Base-by-base conservation (phyloP, 345 rosid species). In the Populus deltoides region DNA sequence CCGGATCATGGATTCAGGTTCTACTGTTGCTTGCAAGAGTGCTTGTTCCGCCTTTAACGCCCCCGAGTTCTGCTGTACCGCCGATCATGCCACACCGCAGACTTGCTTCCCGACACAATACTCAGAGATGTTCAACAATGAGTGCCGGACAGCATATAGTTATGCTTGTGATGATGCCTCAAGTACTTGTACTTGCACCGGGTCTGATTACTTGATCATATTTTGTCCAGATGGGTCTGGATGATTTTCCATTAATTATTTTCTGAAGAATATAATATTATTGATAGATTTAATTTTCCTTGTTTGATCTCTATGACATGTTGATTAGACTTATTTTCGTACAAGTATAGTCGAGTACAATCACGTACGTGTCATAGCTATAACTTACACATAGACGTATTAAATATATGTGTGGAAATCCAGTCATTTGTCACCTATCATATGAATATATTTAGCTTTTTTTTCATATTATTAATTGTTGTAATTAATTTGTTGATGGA, bases 141-240 rank as follows among this genome's bases (percentile, higher is more conserved):
- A 98, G 36, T 93, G 99, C 71, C 98, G 97, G 11, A 82, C 90
- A 11, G 99, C 99, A 10, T 95, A 95, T 20, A 95, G 98, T 39
- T 95, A 95, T 33, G 98, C 99, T 3, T 95, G 93, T 47, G 99
- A 95, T 71, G 99, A 93, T 66, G 96, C 94, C 0, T 79, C 96
- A 0, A 95, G 98, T 66, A 95, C 97, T 8, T 80, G 90, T 78
- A 93, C 97, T 66, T 95, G 99, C 27, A 65, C 96, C 12, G 92
- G 97, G 13, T 77, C 98, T 18, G 87, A 88, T 67, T 95, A 93
- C 71, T 29, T 89, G 86, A 95, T 95, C 81, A 92, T 96, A 1
- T 92, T 93, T 80, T 95, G 98, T 55, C 90, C 94, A 16, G 57
- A 2, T 3, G 85, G 82, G 65, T 74, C 77, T 7, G 41, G 35